A percentile compares a stretch with the other conserved stretches of the same genome.
These are phyloP conservation scores for Kandelia obovata DNA, from an alignment of 345 rosid species.

Conservation along the genomic window DNA sequence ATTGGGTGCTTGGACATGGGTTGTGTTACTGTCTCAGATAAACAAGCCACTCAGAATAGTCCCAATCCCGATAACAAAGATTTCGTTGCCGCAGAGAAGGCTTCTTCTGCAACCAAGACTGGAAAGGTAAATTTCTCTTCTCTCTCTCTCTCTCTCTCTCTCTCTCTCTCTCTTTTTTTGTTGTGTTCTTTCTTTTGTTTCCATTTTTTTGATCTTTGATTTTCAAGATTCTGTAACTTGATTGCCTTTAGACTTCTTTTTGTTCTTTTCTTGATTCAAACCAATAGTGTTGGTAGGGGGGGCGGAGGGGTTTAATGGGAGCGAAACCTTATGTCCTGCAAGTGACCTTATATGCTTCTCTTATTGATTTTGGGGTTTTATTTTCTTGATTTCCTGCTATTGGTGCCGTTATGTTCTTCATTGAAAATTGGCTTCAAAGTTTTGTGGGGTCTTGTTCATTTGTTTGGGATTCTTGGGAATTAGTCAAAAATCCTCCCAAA, in stretches of 20 bases:
- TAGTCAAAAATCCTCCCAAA: no score
- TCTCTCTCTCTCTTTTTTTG: no score
- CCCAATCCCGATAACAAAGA: conserved; percentile 27
- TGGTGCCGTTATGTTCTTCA: no score
- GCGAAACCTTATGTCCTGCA: not conserved
- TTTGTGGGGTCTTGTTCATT: not conserved
- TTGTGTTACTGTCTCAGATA: conserved; percentile 41
- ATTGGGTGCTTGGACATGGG: conserved; percentile 70
- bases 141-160: no score
- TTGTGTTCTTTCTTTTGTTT: not conserved
- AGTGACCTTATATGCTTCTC: no score
- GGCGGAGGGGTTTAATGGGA: no score
- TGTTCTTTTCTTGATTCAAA: not conserved
- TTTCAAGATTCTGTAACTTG: conserved; percentile 2
- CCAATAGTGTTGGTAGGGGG: not conserved
- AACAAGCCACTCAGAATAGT: conserved; percentile 23
- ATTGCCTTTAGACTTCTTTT: not conserved
- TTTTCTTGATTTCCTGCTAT: no score
- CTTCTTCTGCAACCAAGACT: conserved; percentile 35
- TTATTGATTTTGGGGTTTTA: no score
- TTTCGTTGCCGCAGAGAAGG: conserved; percentile 21
- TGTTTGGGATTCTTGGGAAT: no score
- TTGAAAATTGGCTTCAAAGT: no score
- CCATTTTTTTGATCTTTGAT: not conserved
- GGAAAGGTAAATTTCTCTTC: conserved; percentile 40